phyloP scores from a whole-genome alignment of 2,329 filamentous ascomycete genomes.

The Aspergillus spinulosporus region DNA sequence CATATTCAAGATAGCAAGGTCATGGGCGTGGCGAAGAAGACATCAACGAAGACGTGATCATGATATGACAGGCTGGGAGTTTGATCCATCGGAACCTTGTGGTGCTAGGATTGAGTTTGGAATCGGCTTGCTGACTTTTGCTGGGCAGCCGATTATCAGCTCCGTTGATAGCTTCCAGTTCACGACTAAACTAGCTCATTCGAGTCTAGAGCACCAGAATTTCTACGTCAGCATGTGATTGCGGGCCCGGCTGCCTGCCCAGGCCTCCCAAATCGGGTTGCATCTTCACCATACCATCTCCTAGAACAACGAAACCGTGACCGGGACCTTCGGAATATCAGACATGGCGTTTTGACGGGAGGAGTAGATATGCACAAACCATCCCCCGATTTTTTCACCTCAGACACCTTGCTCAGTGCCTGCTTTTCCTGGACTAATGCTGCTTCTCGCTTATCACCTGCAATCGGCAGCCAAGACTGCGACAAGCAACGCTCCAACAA shows the following conservation, averaged over 20 bases:
- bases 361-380: background rate
- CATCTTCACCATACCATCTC: background rate
- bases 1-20: constrained; percentile 7
- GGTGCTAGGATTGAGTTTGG: constrained; percentile 6
- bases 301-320: background rate
- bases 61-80: constrained; percentile 8
- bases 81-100: background rate
- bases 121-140: constrained; percentile 5
- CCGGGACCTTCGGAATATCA: constrained; percentile 4
- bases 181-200: constrained; percentile 8
- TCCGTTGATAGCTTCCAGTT: background rate
- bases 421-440: background rate
- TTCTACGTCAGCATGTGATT: constrained; percentile 32
- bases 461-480: background rate
- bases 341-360: background rate
- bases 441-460: constrained; percentile 1
- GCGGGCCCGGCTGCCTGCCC: constrained; percentile 27
- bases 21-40: constrained; percentile 16
- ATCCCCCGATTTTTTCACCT: background rate
- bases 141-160: background rate
- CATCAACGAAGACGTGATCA: constrained; percentile 5
- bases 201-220: constrained; percentile 2
- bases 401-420: background rate
- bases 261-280: constrained; percentile 13
- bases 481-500: background rate